Percentiles rank a stretch among this genome's conserved stretches.
Evolutionary conservation across 208 protist species (phyloP).

Genomic region (Acanthamoeba lugdunensis): DNA sequence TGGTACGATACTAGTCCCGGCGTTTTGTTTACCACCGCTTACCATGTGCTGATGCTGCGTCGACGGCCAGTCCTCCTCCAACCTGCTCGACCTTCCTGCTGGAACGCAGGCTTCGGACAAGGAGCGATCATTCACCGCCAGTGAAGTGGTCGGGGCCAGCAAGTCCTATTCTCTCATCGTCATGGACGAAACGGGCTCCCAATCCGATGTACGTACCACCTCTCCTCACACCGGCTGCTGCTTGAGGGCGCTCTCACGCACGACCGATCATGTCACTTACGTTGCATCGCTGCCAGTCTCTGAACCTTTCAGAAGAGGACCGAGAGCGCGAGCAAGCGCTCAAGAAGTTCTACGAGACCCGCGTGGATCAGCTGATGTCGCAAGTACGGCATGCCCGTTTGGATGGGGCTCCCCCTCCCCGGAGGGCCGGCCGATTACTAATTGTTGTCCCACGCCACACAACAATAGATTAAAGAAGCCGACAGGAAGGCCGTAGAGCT

Average conservation of each 20-base stretch:
- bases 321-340: constrained; percentile 41
- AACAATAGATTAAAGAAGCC: constrained; percentile 41
- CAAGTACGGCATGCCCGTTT: neutral
- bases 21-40: neutral
- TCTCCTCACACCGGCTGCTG: too few species aligned
- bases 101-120: neutral
- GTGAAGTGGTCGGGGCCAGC: neutral
- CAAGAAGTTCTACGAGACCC: constrained; percentile 62
- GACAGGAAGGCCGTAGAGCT: constrained; percentile 53
- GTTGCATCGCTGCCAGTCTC: neutral
- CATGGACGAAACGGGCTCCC: constrained; percentile 57
- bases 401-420: too few species aligned
- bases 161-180: constrained; percentile 50
- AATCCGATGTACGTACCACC: constrained; percentile 34
- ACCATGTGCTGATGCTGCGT: neutral
- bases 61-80: neutral
- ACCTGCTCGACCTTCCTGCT: neutral
- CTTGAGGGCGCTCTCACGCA: neutral
- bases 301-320: constrained; percentile 41
- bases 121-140: neutral
- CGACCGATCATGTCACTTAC: too few species aligned
- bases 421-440: neutral
- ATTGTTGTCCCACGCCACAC: neutral
- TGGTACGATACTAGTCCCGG: neutral
- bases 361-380: constrained; percentile 23